A percentile compares a stretch with the other conserved stretches of the same genome.
Conservation (phyloP, 1,284 basidiomycete species). For the Puccinia hordei region DNA sequence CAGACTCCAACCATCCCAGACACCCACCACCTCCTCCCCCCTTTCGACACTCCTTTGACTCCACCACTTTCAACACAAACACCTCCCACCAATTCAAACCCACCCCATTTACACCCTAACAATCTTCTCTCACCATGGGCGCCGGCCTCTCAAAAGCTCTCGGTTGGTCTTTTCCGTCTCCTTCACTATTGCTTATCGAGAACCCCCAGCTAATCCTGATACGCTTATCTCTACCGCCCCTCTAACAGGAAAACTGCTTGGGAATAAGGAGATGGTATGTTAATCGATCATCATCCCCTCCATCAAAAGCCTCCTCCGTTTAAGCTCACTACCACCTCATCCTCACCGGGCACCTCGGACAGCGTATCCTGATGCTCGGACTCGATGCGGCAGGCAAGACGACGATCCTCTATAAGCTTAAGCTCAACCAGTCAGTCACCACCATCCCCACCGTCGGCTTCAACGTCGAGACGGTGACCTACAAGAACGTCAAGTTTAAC, state of each 20-base stretch:
- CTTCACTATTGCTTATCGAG: background rate
- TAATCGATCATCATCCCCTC: background rate
- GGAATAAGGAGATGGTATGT: slow-evolving; percentile 58
- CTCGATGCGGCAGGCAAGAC: slow-evolving; percentile 78
- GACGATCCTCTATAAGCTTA: slow-evolving; percentile 64
- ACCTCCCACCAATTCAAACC: no score
- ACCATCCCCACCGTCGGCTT: slow-evolving; percentile 62
- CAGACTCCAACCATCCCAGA: no score
- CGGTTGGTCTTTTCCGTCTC: slow-evolving; percentile 53
- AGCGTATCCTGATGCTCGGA: slow-evolving; percentile 59
- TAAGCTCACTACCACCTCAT: background rate
- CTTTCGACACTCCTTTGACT: no score
- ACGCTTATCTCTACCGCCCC: background rate
- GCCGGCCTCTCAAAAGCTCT: slow-evolving; percentile 61
- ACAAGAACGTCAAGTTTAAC: slow-evolving; percentile 61
- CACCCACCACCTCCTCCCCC: no score
- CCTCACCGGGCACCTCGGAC: background rate
- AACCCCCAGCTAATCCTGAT: background rate
- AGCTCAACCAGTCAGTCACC: slow-evolving; percentile 62
- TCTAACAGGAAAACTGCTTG: slow-evolving; percentile 55
- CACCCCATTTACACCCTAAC: background rate
- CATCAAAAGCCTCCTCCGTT: background rate
- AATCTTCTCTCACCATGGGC: slow-evolving; percentile 60
- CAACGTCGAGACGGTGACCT: slow-evolving; percentile 62
- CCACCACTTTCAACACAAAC: no score